A percentile compares a stretch with the other conserved stretches of the same genome.
phyloP scores from a whole-genome alignment of 2,329 filamentous ascomycete genomes.

The Penicillium sp. region DNA sequence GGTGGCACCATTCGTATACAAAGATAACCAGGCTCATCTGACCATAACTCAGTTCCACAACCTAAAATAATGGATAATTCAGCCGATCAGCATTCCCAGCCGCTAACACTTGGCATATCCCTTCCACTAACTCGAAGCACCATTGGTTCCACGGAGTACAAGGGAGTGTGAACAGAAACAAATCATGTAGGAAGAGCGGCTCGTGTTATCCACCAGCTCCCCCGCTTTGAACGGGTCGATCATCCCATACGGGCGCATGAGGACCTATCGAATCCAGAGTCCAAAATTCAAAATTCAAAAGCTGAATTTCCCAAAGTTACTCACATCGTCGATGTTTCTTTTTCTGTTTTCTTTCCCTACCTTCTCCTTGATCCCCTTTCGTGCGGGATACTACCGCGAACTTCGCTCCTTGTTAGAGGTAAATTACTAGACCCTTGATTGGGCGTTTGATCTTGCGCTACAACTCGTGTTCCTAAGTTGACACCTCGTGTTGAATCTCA shows the following conservation, averaged over 20 bases:
- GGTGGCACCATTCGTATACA: neutral
- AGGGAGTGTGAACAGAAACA: neutral
- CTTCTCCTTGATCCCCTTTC: neutral
- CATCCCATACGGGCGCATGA: constrained; percentile 1
- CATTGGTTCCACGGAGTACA: constrained; percentile 13
- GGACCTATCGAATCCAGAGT: neutral
- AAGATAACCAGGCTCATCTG: neutral
- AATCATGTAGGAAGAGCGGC: constrained; percentile 3
- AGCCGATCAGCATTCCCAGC: constrained; percentile 24
- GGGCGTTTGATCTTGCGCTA: neutral
- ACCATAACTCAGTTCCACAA: neutral
- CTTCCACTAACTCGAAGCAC: constrained; percentile 10
- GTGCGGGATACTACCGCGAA: neutral
- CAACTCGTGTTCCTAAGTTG: neutral
- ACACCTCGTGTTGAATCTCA: neutral
- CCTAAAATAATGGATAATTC: constrained; percentile 1
- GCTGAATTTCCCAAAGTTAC: too few species aligned
- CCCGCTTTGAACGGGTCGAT: constrained; percentile 24
- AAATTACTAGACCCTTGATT: neutral
- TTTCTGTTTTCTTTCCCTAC: neutral
- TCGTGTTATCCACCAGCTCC: constrained; percentile 11
- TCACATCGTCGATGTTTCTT: neutral
- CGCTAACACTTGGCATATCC: constrained; percentile 13
- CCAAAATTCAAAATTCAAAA: neutral
- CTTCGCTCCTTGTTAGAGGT: neutral